phyloP scores from a whole-genome alignment of 1,284 basidiomycete species.

The Irpex rosettiformis region DNA sequence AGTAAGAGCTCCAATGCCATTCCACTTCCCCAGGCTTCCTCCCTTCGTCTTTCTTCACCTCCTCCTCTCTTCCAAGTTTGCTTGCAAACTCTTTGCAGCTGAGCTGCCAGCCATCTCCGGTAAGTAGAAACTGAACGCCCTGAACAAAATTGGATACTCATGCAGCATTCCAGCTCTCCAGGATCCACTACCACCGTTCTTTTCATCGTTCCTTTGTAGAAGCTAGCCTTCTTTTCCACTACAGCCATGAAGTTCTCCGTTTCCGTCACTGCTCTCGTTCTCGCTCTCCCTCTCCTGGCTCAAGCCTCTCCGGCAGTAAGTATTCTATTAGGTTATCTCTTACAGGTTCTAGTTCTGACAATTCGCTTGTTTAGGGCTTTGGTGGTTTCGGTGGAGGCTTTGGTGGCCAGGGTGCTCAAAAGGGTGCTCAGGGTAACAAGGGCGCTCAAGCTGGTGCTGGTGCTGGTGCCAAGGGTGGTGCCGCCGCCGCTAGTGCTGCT shows the following conservation, averaged over 20 bases:
- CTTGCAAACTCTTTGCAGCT: constrained; percentile 29
- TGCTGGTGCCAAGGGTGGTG: not conserved
- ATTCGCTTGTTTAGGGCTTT: not conserved
- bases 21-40: constrained; percentile 5
- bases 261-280: constrained; percentile 37
- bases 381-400: constrained; percentile 1
- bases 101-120: constrained; percentile 34
- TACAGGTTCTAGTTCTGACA: not conserved
- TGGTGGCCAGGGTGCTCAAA: not conserved
- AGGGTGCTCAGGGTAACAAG: constrained; percentile 14
- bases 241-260: constrained; percentile 49
- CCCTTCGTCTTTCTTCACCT: constrained; percentile 19
- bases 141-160: not conserved
- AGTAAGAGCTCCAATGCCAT: not conserved
- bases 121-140: constrained; percentile 17
- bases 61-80: constrained; percentile 19
- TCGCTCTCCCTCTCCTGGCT: constrained; percentile 42
- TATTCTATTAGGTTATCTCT: not conserved
- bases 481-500: constrained; percentile 6
- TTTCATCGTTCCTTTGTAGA: constrained; percentile 30
- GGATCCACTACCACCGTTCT: no score
- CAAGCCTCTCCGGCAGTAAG: constrained; percentile 35
- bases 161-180: constrained; percentile 18
- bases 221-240: constrained; percentile 27
- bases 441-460: constrained; percentile 17